Base-by-base conservation (phyloP, 2,329 filamentous ascomycete species). In the Diaporthe citriasiana region DNA sequence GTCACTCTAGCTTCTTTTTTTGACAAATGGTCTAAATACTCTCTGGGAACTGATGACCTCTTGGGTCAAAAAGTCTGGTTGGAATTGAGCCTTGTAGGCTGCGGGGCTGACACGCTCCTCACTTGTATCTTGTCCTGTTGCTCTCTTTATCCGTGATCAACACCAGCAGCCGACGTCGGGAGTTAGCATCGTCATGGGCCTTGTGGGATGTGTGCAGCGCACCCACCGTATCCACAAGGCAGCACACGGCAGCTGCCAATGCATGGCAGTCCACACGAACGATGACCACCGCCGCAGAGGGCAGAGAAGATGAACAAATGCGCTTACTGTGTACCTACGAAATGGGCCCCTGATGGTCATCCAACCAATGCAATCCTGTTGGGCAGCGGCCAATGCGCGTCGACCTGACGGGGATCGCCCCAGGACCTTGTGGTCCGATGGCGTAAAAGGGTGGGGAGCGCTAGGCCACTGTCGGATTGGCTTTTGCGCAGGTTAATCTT, bases 401-500 rank as follows among this genome's bases (percentile, higher is more conserved):
- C 25, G 12, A n/a, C 9, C 17, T 10, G 60, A 33, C 42, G 42
- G 42, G 42, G 60, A 50, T 51, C 12, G 42, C 60, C 60, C 42
- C 56, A 59, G 33, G 22, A 9, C 17, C 22, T 59, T 33, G 33
- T 50, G 60, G 60, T 50, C 60, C 19, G 42, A 66, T 66, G 42
- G 60, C 60, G 42, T 66, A 66, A 66, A 66, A 27, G 22, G 63
- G 45, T 51, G 47, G 63, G 59, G 30, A 40, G 17, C 1, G 15
- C 71, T 73, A 75, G 27, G 2, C 74, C 45, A 13, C 22, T 53
- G 71, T 73, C n/a, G 71, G 59, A 3, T 27, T 71, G 40, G 74
- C 9, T 25, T 10, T 3, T 42, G 65, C 27, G 71, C 71, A 71
- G 45, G 42, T 69, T 73, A 71, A 75, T 75, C 74, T 75, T 75